Percentiles rank a stretch among this genome's conserved stretches.
Conservation (phyloP, 1,284 basidiomycete species). For the Ustilago sp. region DNA sequence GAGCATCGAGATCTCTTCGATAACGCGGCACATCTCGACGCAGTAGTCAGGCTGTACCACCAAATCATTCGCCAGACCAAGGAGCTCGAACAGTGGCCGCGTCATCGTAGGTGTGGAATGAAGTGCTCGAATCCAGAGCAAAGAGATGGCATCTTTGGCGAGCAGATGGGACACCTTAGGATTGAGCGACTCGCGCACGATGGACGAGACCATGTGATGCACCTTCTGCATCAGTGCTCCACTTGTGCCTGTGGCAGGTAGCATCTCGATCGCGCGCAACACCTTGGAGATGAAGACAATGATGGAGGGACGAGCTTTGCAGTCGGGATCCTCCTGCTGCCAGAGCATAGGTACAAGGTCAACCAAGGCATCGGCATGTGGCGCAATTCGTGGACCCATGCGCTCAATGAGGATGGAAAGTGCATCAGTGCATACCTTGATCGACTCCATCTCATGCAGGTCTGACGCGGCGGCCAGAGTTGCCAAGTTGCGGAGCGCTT, state of each 20-base stretch:
- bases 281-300: slow-evolving; percentile 65
- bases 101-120: slow-evolving; percentile 60
- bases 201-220: slow-evolving; percentile 59
- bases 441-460: slow-evolving; percentile 62
- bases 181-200: slow-evolving; percentile 59
- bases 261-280: slow-evolving; percentile 58
- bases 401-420: slow-evolving; percentile 66
- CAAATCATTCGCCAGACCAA: slow-evolving; percentile 50
- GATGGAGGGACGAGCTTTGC: slow-evolving; percentile 61
- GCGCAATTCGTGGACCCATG: slow-evolving; percentile 59
- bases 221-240: slow-evolving; percentile 50
- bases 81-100: slow-evolving; percentile 56
- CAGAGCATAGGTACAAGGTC: slow-evolving; percentile 64
- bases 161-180: slow-evolving; percentile 54
- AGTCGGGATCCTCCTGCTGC: slow-evolving; percentile 62
- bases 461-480: slow-evolving; percentile 55
- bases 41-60: slow-evolving; percentile 63
- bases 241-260: slow-evolving; percentile 35
- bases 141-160: slow-evolving; percentile 62
- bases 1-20: slow-evolving; percentile 61
- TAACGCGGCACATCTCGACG: slow-evolving; percentile 61
- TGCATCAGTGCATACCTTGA: slow-evolving; percentile 63
- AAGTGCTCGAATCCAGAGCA: slow-evolving; percentile 64
- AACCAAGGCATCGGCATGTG: slow-evolving; percentile 55
- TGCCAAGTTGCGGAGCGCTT: slow-evolving; percentile 56